A percentile compares a stretch with the other conserved stretches of the same genome.
These are phyloP conservation scores for Penicillium thymicola DNA, from an alignment of 2,329 filamentous ascomycete genomes.

Conservation along the genomic window DNA sequence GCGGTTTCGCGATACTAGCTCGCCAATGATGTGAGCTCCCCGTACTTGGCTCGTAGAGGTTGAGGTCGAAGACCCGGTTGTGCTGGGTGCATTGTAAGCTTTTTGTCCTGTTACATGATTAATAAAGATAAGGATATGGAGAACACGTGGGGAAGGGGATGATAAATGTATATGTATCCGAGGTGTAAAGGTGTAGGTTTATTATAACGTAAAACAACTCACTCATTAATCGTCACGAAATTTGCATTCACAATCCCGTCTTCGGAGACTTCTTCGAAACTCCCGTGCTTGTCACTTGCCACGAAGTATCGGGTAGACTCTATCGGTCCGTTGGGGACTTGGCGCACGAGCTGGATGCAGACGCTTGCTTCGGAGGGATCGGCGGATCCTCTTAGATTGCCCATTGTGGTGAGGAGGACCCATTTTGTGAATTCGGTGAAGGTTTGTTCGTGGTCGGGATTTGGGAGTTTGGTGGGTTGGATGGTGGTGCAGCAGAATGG, in stretches of 20 bases:
- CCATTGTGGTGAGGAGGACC: not conserved
- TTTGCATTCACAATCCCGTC: not conserved
- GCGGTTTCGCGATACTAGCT: not conserved
- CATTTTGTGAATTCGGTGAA: slow-evolving; percentile 1
- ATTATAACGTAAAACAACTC: not conserved
- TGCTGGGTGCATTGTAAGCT: not conserved
- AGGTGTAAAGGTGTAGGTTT: no score
- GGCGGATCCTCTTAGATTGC: not conserved
- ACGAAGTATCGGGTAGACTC: not conserved
- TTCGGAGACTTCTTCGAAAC: not conserved
- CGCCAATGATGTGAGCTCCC: not conserved
- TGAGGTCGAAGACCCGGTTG: not conserved
- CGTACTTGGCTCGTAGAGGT: not conserved
- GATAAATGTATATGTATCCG: not conserved
- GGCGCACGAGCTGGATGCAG: not conserved
- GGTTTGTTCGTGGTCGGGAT: not conserved
- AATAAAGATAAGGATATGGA: not conserved
- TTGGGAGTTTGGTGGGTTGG: not conserved
- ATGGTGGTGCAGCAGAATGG: not conserved
- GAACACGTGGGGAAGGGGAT: no score
- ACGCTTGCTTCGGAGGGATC: not conserved
- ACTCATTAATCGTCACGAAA: not conserved
- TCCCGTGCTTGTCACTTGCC: not conserved
- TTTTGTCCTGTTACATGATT: not conserved
- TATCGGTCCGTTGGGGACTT: not conserved